Evolutionary conservation across 2,329 filamentous ascomycete genomes (phyloP).

Genomic region (Paramyrothecium sp.): DNA sequence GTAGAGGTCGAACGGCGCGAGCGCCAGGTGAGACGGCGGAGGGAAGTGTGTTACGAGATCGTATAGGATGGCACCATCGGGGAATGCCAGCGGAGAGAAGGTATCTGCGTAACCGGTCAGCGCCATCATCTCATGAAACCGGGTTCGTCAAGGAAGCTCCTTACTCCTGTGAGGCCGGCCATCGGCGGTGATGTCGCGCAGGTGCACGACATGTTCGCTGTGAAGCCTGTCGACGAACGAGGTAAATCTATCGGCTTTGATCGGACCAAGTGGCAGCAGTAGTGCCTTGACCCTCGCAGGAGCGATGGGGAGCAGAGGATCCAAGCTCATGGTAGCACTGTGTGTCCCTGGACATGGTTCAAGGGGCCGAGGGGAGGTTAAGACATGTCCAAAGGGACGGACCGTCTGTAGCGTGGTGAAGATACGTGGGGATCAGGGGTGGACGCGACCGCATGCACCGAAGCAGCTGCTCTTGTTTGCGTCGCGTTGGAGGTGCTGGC

Average conservation of each 20-base stretch:
- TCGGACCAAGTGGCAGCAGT: slow-evolving; percentile 81
- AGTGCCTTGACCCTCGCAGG: slow-evolving; percentile 88
- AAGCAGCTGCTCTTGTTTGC: background rate
- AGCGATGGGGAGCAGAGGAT: slow-evolving; percentile 86
- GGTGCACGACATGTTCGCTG: slow-evolving; percentile 75
- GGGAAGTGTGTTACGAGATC: slow-evolving; percentile 80
- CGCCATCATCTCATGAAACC: slow-evolving; percentile 3
- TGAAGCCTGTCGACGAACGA: slow-evolving; percentile 77
- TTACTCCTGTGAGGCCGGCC: slow-evolving; percentile 81
- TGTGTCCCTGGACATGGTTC: slow-evolving; percentile 30
- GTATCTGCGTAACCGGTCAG: slow-evolving; percentile 60
- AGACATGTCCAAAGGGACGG: background rate
- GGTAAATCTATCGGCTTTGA: slow-evolving; percentile 78
- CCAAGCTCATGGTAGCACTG: slow-evolving; percentile 74
- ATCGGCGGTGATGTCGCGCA: slow-evolving; percentile 86
- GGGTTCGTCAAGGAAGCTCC: slow-evolving; percentile 9
- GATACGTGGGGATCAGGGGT: background rate
- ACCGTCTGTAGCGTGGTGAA: background rate
- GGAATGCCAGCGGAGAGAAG: slow-evolving; percentile 90
- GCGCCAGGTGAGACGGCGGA: slow-evolving; percentile 72
- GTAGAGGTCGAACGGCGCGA: slow-evolving; percentile 88
- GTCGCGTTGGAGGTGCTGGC: background rate
- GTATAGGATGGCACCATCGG: slow-evolving; percentile 82
- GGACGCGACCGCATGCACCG: background rate
- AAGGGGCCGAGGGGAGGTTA: background rate